These are phyloP conservation scores for Rhynchosporium agropyri DNA, from an alignment of 2,329 filamentous ascomycete genomes.

Conservation along the genomic window DNA sequence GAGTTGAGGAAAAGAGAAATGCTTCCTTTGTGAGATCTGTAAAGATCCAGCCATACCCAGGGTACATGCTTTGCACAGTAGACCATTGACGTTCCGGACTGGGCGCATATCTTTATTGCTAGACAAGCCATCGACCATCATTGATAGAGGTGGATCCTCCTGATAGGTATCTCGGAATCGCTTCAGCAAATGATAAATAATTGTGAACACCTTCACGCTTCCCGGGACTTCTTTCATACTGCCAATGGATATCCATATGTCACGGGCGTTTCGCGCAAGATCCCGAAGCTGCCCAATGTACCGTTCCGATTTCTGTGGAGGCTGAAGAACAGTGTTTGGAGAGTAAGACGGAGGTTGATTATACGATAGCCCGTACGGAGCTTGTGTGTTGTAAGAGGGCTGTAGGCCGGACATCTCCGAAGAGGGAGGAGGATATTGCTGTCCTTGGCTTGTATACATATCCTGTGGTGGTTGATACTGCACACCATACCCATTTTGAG, in stretches of 20 bases:
- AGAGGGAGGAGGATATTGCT: slow-evolving; percentile 30
- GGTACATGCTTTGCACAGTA: slow-evolving; percentile 59
- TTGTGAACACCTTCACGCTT: slow-evolving; percentile 62
- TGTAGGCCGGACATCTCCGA: slow-evolving; percentile 31
- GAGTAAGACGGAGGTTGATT: slow-evolving; percentile 36
- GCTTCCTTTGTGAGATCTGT: slow-evolving; percentile 42
- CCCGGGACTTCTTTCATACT: slow-evolving; percentile 63
- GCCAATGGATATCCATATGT: slow-evolving; percentile 64
- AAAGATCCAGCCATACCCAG: slow-evolving; percentile 39
- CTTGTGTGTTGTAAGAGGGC: slow-evolving; percentile 29
- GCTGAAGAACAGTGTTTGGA: slow-evolving; percentile 33
- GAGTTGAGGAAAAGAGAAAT: slow-evolving; percentile 61
- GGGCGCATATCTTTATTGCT: slow-evolving; percentile 59
- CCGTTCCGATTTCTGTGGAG: slow-evolving; percentile 45
- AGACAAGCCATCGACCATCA: slow-evolving; percentile 62
- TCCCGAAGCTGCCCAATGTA: slow-evolving; percentile 54
- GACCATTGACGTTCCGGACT: slow-evolving; percentile 55
- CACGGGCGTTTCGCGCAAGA: slow-evolving; percentile 57
- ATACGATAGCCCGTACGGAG: slow-evolving; percentile 33
- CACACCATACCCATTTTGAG: slow-evolving; percentile 36
- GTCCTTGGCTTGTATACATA: slow-evolving; percentile 30
- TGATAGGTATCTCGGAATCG: slow-evolving; percentile 60
- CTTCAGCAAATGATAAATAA: slow-evolving; percentile 64
- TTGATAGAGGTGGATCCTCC: slow-evolving; percentile 57
- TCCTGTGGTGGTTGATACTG: slow-evolving; percentile 30